Evolutionary conservation across 2,329 filamentous ascomycete genomes (phyloP), one percentile per base, ranked within the genome.

Genomic region (Capronia epimyces): DNA sequence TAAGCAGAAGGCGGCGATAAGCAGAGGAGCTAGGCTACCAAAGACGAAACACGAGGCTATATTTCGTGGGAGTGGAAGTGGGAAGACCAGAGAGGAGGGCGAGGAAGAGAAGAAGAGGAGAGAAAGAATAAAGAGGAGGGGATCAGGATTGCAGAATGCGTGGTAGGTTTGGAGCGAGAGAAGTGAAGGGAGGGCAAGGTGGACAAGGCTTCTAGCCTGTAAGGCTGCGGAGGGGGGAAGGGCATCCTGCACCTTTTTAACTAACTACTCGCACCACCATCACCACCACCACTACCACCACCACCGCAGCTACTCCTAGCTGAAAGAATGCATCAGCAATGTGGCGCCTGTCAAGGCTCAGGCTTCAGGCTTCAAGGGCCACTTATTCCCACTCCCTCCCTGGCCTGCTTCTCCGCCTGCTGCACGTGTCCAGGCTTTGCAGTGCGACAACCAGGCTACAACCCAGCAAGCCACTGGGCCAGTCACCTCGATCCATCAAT

Each of bases 121-220:
- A 12, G 8, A 25, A 34, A 50, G 13, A 44, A 24, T 27, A 45
- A 50, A 42, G 43, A 40, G 37, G 22, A 44, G 18, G 50, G 47
- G 47, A 50, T 42, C 36, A 51, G 42, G 20, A 41, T 43, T 43
- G 43, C 43, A 39, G 34, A 43, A 39, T 20, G 49, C 37, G 25
- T 32, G 24, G 27, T 18, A 44, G 15, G 24, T 15, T 27, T n/a
- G 24, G 46, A 43, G 40, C 20, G 18, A 36, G 29, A 45, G 34
- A 25, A 47, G 32, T 13, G 31, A 29, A 45, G 29, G 29, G 39
- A 43, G 12, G 3, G 43, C 36, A 51, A 48, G 37, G 40, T 49
- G 41, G 51, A 54, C 55, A 49, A 57, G 55, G 55, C 55, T 57
- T 57, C 52, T 57, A 57, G 51, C 55, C 55, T 51, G 54, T 54